phyloP scores from a whole-genome alignment of 495 filamentous ascomycete species.

The Glonium stellatum region DNA sequence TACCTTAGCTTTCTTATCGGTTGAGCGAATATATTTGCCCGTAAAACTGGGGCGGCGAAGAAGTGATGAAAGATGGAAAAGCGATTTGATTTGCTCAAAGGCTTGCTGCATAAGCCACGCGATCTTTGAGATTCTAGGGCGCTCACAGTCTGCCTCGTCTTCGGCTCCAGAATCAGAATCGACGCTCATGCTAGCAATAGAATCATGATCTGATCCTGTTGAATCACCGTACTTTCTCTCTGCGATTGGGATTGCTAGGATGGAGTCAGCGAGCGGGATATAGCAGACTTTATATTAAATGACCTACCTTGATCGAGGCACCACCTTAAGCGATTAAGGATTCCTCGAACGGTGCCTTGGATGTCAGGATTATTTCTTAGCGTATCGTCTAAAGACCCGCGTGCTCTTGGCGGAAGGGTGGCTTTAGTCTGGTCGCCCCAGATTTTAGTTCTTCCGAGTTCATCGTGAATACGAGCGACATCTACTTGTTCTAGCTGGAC shows the following conservation, averaged over 20 bases:
- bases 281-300: not conserved
- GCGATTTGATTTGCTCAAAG: not conserved
- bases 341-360: not conserved
- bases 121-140: not conserved
- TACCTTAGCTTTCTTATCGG: not conserved
- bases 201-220: not conserved
- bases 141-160: not conserved
- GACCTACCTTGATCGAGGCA: slow-evolving; percentile 1
- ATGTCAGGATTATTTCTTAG: not conserved
- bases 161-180: not conserved
- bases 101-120: not conserved
- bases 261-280: not conserved
- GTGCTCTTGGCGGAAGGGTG: not conserved
- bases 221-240: not conserved
- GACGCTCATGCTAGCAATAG: not conserved
- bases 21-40: not conserved
- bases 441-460: slow-evolving; percentile 2
- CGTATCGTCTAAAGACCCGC: slow-evolving; percentile 13
- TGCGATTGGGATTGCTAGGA: slow-evolving; percentile 2
- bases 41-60: not conserved
- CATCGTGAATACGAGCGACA: not conserved
- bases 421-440: slow-evolving; percentile 13
- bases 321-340: not conserved
- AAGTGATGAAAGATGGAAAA: not conserved
- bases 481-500: not conserved